A percentile compares a stretch with the other conserved stretches of the same genome.
Evolutionary conservation across 2,329 filamentous ascomycete genomes (phyloP).

Genomic region (Fusarium dlaminii): DNA sequence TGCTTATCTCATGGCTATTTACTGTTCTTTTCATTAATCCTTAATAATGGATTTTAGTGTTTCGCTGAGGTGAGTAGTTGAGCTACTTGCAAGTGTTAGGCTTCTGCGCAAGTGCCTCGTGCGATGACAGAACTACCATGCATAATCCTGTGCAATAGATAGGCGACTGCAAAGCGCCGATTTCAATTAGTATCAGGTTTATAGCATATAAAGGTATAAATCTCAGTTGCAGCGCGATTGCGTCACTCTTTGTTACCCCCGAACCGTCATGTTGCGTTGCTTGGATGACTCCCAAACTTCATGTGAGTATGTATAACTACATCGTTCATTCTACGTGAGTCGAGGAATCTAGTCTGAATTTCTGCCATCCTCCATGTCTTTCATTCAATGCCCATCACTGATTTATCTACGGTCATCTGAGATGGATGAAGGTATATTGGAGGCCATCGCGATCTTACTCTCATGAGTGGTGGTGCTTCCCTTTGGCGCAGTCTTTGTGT

Average conservation of each 20-base stretch:
- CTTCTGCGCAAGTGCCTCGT: background rate
- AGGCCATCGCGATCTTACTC: no score
- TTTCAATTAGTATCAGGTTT: fast-evolving
- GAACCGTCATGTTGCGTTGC: background rate
- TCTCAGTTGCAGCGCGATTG: fast-evolving
- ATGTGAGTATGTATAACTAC: background rate
- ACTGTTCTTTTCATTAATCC: no score
- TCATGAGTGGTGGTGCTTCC: no score
- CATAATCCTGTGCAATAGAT: background rate
- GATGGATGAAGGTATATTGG: background rate
- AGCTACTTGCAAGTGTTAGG: background rate
- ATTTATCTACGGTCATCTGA: fast-evolving
- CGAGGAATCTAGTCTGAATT: fast-evolving
- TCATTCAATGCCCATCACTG: fast-evolving
- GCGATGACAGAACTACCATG: background rate
- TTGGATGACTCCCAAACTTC: background rate
- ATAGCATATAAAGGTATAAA: fast-evolving
- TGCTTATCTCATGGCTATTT: background rate
- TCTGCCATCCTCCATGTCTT: fast-evolving
- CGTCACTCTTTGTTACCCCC: background rate
- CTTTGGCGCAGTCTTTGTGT: background rate
- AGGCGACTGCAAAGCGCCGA: background rate
- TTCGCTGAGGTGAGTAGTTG: background rate
- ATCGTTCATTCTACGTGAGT: background rate
- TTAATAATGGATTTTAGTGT: background rate